phyloP scores from a whole-genome alignment of 2,329 filamentous ascomycete species.

The Monosporascus sp. region DNA sequence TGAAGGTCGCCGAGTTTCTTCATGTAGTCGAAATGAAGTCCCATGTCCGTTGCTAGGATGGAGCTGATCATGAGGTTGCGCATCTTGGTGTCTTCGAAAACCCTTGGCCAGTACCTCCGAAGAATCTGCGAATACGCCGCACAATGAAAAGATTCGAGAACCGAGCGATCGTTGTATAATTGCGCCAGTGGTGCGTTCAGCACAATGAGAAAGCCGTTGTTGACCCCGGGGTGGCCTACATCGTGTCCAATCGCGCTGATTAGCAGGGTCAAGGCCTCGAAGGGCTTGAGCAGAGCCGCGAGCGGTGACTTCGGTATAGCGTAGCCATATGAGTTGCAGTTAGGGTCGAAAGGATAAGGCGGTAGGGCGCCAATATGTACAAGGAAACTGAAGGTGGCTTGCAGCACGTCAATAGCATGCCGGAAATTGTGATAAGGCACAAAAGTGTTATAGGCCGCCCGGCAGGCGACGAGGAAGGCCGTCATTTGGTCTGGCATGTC shows the following conservation, averaged over 20 bases:
- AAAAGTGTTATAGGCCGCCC: slow-evolving; percentile 92
- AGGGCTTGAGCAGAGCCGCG: slow-evolving; percentile 70
- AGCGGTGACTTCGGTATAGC: slow-evolving; percentile 54
- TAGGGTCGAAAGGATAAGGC: slow-evolving; percentile 47
- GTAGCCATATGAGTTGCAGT: slow-evolving; percentile 21
- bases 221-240: slow-evolving; percentile 94
- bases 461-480: slow-evolving; percentile 80
- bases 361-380: slow-evolving; percentile 72
- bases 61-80: slow-evolving; percentile 91
- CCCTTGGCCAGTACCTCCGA: slow-evolving; percentile 81
- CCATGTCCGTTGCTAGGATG: slow-evolving; percentile 98
- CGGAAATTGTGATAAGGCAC: slow-evolving; percentile 98
- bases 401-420: slow-evolving; percentile 92
- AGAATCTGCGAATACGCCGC: slow-evolving; percentile 96
- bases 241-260: slow-evolving; percentile 98
- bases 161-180: slow-evolving; percentile 93
- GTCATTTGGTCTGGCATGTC: slow-evolving; percentile 64
- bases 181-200: slow-evolving; percentile 90
- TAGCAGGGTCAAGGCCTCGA: slow-evolving; percentile 82
- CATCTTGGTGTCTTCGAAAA: slow-evolving; percentile 73
- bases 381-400: slow-evolving; percentile 88
- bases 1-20: slow-evolving; percentile 76
- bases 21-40: slow-evolving; percentile 96
- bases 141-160: slow-evolving; percentile 95
- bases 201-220: slow-evolving; percentile 91